Evolutionary conservation across 2,329 filamentous ascomycete genomes (phyloP), one percentile per base, ranked within the genome.

Genomic region (Fusarium napiforme): DNA sequence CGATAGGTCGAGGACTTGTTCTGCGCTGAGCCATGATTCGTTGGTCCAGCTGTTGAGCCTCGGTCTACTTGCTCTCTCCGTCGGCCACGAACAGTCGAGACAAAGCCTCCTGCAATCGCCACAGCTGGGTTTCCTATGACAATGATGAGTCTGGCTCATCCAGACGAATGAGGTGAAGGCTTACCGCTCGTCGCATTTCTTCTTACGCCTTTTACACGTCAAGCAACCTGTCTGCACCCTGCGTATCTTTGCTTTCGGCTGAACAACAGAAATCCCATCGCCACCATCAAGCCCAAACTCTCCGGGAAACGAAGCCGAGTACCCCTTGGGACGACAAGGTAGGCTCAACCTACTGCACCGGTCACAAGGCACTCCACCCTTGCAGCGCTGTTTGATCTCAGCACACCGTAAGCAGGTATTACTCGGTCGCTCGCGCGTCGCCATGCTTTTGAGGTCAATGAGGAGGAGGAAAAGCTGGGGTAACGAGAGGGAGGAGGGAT

Each of bases 341-440:
- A 65, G 26, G 16, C 62, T 65, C 37, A 65, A 15, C 4, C 62
- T 36, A 3, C n/a, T 36, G 18, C 62, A 65, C 12, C 62, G 59
- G 2, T 65, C 62, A 5, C 62, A 65, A 0, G 62, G 62, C 2
- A 46, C 50, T 0, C 62, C 62, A 15, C 62, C 62, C 32, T 62
- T 64, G 3, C 62, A 65, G 21, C 62, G 46, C 15, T 65, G 59
- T 15, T 65, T 65, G 26, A 65, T 65, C 9, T 64, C 62, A 1
- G 59, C 59, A n/a, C 62, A 65, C 5, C 62, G 46, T 18, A 64
- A 39, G 21, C 62, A 64, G 4, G 37, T 60, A 28, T 36, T 36
- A 15, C 46, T 60, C 2, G 14, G 4, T 55, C 57, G 26, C 26
- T 55, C 47, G 14, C 57, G 28, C 26, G 46, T 55, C 28, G 46